Percentiles rank a stretch among this genome's conserved stretches.
Conservation (phyloP, 371 early-diverging fungal species). For the Syncephalastrum monosporum region DNA sequence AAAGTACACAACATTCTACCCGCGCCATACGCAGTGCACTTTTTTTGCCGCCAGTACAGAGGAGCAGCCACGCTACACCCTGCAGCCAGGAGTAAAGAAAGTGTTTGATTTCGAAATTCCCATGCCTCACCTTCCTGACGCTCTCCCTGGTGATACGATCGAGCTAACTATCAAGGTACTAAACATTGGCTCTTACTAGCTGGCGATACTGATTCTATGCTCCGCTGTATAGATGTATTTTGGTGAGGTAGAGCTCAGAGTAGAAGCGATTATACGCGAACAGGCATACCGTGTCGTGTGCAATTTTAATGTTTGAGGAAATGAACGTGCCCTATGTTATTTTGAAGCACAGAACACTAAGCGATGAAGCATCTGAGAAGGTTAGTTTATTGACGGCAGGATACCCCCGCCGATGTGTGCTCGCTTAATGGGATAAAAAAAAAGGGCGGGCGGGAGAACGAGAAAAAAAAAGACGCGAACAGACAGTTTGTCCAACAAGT, state of each 20-base stretch:
- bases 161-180: conserved; percentile 39
- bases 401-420: too few relatives aligned
- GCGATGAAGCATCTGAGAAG: too few relatives aligned
- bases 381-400: too few relatives aligned
- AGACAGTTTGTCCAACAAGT: too few relatives aligned
- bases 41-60: conserved; percentile 53
- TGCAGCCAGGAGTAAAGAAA: conserved; percentile 49
- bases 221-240: conserved; percentile 49
- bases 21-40: conserved; percentile 54
- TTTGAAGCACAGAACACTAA: not conserved
- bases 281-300: conserved; percentile 46
- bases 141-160: conserved; percentile 33
- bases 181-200: too few relatives aligned
- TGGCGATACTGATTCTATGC: too few relatives aligned
- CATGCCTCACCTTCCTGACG: conserved; percentile 53
- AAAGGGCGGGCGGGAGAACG: too few relatives aligned
- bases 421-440: too few relatives aligned
- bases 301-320: conserved; percentile 33
- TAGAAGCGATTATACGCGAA: conserved; percentile 57
- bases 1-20: conserved; percentile 55
- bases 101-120: conserved; percentile 63
- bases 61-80: conserved; percentile 54
- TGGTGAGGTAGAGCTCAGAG: conserved; percentile 60
- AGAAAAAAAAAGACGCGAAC: too few relatives aligned
- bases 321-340: not conserved